These are phyloP conservation scores for Alternaria consortialis DNA, from an alignment of 2,329 filamentous ascomycete species.

Conservation along the genomic window DNA sequence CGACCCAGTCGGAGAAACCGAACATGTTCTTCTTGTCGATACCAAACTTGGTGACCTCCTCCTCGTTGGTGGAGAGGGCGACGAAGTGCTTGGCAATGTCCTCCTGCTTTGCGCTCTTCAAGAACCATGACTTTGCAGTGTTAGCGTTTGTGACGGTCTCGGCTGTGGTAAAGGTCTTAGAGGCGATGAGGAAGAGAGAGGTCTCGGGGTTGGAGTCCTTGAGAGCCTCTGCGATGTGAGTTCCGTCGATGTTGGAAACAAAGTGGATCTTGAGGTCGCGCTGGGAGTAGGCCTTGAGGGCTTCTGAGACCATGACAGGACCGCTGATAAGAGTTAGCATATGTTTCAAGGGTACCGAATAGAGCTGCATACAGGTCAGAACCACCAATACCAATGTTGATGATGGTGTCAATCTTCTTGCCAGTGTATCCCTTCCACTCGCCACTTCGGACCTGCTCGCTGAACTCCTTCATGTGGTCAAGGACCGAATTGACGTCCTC, in stretches of 20 bases:
- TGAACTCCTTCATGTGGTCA: slow-evolving; percentile 98
- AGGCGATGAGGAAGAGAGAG: slow-evolving; percentile 97
- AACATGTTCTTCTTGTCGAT: slow-evolving; percentile 99
- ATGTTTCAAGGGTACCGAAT: neutral
- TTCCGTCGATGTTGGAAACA: slow-evolving; percentile 99
- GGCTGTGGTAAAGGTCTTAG: slow-evolving; percentile 99
- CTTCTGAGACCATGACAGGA: slow-evolving; percentile 98
- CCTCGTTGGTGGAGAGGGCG: slow-evolving; percentile 93
- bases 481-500: slow-evolving; percentile 92
- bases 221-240: slow-evolving; percentile 94
- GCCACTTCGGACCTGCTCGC: slow-evolving; percentile 90
- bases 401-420: slow-evolving; percentile 94
- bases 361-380: slow-evolving; percentile 85
- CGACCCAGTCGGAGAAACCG: slow-evolving; percentile 98
- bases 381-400: slow-evolving; percentile 98
- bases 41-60: slow-evolving; percentile 96
- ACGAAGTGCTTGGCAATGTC: slow-evolving; percentile 98
- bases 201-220: slow-evolving; percentile 91
- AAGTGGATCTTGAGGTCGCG: slow-evolving; percentile 91
- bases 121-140: slow-evolving; percentile 96
- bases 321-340: slow-evolving; percentile 63
- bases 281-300: slow-evolving; percentile 92
- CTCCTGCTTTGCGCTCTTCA: slow-evolving; percentile 80
- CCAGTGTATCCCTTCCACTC: slow-evolving; percentile 97
- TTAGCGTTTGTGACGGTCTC: slow-evolving; percentile 98